These are phyloP conservation scores for Oenanthe sinensis DNA, from an alignment of 129 eudicot species.

Conservation along the genomic window DNA sequence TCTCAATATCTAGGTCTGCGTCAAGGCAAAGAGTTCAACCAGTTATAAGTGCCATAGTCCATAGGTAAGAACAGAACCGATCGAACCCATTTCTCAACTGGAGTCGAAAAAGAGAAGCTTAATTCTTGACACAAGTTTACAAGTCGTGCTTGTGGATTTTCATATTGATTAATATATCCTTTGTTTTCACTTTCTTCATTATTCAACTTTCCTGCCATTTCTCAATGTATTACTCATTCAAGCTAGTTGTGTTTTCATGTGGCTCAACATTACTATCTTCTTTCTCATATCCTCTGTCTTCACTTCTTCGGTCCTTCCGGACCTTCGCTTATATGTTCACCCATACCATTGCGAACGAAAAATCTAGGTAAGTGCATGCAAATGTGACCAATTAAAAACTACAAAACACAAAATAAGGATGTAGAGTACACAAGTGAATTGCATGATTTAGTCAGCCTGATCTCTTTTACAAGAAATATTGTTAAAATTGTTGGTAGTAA, in stretches of 20 bases:
- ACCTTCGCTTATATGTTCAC: too few species aligned
- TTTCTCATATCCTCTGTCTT: too few species aligned
- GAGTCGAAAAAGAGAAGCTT: constrained; percentile 14
- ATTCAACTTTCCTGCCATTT: too few species aligned
- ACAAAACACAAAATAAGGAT: too few species aligned
- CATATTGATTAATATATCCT: constrained; percentile 1
- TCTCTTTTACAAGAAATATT: too few species aligned
- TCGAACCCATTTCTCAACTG: background rate
- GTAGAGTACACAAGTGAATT: too few species aligned
- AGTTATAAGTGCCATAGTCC: constrained; percentile 28
- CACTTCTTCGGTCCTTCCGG: too few species aligned
- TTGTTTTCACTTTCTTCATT: constrained; percentile 12
- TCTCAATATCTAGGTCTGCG: background rate
- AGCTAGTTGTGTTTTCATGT: constrained; percentile 12
- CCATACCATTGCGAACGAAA: too few species aligned
- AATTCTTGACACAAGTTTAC: constrained; percentile 12
- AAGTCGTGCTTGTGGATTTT: constrained; percentile 19
- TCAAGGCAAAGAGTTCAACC: constrained; percentile 32
- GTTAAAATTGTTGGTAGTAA: too few species aligned
- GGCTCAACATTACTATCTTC: constrained; percentile 1
- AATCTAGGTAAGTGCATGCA: too few species aligned
- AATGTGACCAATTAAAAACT: too few species aligned
- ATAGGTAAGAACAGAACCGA: constrained; percentile 18
- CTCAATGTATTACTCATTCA: constrained; percentile 9
- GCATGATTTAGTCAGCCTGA: too few species aligned